Evolutionary conservation across 306 rosid species (phyloP).

Genomic region (Elaeagnus macrophylla): DNA sequence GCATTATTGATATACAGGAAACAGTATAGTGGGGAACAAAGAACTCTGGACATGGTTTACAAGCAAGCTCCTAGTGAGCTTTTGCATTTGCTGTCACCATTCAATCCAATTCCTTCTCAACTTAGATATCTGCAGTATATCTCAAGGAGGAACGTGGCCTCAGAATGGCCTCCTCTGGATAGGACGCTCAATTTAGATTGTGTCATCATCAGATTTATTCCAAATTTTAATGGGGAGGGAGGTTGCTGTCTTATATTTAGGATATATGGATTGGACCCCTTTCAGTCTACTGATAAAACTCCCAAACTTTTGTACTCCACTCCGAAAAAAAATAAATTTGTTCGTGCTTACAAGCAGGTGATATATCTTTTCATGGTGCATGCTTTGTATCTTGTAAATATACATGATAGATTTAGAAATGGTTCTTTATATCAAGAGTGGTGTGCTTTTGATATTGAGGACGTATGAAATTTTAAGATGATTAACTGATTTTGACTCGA

Average conservation of each 20-base stretch:
- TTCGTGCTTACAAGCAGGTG: conserved; percentile 76
- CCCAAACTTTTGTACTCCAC: conserved; percentile 61
- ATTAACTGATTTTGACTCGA: no score
- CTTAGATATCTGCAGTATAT: conserved; percentile 78
- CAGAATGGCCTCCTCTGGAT: conserved; percentile 91
- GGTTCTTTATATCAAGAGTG: no score
- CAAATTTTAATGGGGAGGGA: conserved; percentile 60
- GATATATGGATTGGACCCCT: conserved; percentile 75
- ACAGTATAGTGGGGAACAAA: conserved; percentile 68
- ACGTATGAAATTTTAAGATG: no score
- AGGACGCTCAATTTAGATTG: conserved; percentile 84
- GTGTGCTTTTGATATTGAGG: no score
- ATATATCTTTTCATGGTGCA: neutral
- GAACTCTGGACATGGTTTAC: conserved; percentile 84
- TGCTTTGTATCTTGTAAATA: neutral
- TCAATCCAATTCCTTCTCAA: conserved; percentile 86
- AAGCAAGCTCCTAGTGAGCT: conserved; percentile 78
- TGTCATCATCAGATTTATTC: conserved; percentile 65
- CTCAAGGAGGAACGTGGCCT: conserved; percentile 73
- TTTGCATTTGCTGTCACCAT: conserved; percentile 56
- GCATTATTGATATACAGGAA: conserved; percentile 71
- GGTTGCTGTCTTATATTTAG: conserved; percentile 79
- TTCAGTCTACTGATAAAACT: conserved; percentile 40
- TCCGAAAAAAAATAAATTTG: conserved; percentile 45
- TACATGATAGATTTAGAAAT: no score